Evolutionary conservation across 768 basidiomycete genomes (phyloP).

Genomic region (Termitomyces sp.): DNA sequence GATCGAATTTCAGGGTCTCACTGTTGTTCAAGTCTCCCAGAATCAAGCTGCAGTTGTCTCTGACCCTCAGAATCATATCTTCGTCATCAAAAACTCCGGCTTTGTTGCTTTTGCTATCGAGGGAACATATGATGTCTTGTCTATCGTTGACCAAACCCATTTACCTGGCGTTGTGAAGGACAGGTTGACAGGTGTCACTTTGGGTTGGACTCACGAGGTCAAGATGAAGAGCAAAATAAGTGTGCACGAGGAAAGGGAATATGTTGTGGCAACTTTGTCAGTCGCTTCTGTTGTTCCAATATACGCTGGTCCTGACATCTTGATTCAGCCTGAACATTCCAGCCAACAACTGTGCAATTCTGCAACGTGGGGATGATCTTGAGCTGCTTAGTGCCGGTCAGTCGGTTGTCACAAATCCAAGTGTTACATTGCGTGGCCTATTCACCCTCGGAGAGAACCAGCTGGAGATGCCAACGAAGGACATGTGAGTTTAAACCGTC

Average conservation of each 20-base stretch:
- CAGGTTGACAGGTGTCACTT: slow-evolving; percentile 47
- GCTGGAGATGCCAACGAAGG: slow-evolving; percentile 83
- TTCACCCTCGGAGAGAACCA: slow-evolving; percentile 83
- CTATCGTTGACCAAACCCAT: slow-evolving; percentile 83
- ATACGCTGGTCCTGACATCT: neutral
- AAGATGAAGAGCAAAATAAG: slow-evolving; percentile 63
- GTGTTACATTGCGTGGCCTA: slow-evolving; percentile 72
- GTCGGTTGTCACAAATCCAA: slow-evolving; percentile 80
- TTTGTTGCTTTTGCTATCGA: slow-evolving; percentile 75
- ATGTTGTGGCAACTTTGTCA: slow-evolving; percentile 75
- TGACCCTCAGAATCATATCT: slow-evolving; percentile 73
- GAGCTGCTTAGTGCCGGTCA: slow-evolving; percentile 77
- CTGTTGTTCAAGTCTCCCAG: slow-evolving; percentile 83
- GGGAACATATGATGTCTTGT: slow-evolving; percentile 75
- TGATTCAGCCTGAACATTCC: slow-evolving; percentile 66
- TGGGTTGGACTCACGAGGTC: slow-evolving; percentile 77
- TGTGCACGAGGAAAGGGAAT: slow-evolving; percentile 43
- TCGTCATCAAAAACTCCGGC: slow-evolving; percentile 74
- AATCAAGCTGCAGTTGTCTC: slow-evolving; percentile 75
- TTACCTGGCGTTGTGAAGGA: slow-evolving; percentile 56
- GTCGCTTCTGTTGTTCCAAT: slow-evolving; percentile 14
- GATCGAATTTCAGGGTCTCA: slow-evolving; percentile 74
- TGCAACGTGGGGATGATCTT: slow-evolving; percentile 77
- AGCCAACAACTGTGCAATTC: slow-evolving; percentile 81
- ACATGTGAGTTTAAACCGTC: slow-evolving; percentile 48